Evolutionary conservation across 1,284 basidiomycete species (phyloP).

Genomic region (Pisolithus thermaeus): DNA sequence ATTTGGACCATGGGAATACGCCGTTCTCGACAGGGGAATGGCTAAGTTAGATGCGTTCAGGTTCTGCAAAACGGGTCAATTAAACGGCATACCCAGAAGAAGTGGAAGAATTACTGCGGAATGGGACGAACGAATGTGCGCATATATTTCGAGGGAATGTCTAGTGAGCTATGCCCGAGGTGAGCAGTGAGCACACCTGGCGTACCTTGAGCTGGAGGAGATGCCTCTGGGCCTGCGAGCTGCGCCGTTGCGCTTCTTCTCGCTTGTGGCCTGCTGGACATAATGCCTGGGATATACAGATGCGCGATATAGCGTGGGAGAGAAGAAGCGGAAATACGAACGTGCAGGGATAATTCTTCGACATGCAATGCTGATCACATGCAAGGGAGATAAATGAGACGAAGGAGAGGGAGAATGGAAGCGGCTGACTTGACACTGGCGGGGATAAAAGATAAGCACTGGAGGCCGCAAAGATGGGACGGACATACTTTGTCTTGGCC

Average conservation of each 20-base stretch:
- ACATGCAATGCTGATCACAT: conserved; percentile 58
- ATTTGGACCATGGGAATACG: conserved; percentile 27
- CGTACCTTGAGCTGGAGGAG: conserved; percentile 42
- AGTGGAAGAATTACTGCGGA: conserved; percentile 27
- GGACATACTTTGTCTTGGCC: conserved; percentile 68
- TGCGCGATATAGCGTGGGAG: conserved; percentile 20
- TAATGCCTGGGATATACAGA: conserved; percentile 45
- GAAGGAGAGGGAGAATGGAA: conserved; percentile 5
- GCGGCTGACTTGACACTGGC: conserved; percentile 57
- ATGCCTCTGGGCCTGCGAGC: conserved; percentile 59
- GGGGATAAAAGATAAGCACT: conserved; percentile 14
- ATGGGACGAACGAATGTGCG: conserved; percentile 18
- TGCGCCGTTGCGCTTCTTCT: conserved; percentile 64
- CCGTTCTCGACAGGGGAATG: conserved; percentile 25
- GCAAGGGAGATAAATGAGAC: conserved; percentile 6
- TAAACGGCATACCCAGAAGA: conserved; percentile 29
- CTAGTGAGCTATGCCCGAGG: not conserved
- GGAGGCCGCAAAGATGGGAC: conserved; percentile 8
- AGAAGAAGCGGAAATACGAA: conserved; percentile 33
- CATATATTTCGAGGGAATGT: conserved; percentile 18
- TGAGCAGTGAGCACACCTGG: conserved; percentile 3
- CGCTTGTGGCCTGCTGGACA: conserved; percentile 75
- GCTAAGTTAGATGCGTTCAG: conserved; percentile 25
- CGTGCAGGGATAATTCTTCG: conserved; percentile 83
- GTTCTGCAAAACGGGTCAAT: conserved; percentile 13